Conservation (phyloP, 176 grass and related monocot species). For the Carex scoparia region DNA sequence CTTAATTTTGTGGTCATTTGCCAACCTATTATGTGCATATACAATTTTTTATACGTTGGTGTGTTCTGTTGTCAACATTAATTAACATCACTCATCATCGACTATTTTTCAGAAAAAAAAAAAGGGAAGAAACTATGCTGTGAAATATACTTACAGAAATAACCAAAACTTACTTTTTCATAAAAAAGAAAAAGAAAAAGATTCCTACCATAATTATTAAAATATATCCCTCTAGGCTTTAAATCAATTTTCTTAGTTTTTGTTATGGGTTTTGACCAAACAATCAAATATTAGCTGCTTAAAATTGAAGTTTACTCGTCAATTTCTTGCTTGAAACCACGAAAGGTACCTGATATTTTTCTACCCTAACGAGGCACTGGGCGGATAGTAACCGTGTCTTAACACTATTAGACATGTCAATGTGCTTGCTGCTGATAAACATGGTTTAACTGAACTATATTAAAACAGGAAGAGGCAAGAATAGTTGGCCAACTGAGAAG, state of each 20-base stretch:
- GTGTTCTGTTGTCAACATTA: neutral
- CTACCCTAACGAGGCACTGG: neutral
- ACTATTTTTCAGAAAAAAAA: neutral
- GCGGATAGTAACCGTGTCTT: neutral
- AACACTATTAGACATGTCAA: neutral
- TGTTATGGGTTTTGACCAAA: neutral
- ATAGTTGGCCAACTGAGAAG: constrained; percentile 74
- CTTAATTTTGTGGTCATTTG: neutral
- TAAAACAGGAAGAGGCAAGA: constrained; percentile 82
- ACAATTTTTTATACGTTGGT: neutral
- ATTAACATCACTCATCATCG: neutral
- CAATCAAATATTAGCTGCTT: neutral
- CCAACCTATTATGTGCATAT: neutral
- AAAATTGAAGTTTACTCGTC: too few relatives aligned
- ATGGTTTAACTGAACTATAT: neutral
- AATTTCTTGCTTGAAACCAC: neutral
- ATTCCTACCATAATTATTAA: neutral
- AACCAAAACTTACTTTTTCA: neutral
- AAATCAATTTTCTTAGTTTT: neutral
- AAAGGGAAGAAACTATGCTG: neutral
- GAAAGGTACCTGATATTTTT: neutral
- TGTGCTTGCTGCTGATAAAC: neutral
- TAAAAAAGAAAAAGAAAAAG: neutral
- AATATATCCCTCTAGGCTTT: neutral
- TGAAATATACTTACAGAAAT: neutral